Conservation (phyloP, 1,139 yeast species). For the Pichia sp. region DNA sequence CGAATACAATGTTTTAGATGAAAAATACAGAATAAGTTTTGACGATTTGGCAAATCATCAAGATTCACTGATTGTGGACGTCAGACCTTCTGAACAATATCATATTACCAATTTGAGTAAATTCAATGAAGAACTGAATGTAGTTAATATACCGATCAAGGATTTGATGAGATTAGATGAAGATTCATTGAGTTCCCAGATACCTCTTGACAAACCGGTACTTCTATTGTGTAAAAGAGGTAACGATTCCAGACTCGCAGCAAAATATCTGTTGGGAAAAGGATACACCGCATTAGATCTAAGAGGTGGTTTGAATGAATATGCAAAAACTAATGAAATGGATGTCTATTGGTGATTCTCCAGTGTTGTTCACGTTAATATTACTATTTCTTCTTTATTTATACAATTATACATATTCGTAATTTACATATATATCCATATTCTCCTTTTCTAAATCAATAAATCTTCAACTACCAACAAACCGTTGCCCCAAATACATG, state of each 20-base stretch:
- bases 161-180: slow-evolving; percentile 31
- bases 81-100: slow-evolving; percentile 73
- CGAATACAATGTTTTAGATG: slow-evolving; percentile 36
- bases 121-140: slow-evolving; percentile 36
- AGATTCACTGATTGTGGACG: slow-evolving; percentile 44
- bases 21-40: slow-evolving; percentile 43
- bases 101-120: slow-evolving; percentile 36
- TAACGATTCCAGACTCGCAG: slow-evolving; percentile 82
- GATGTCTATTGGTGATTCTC: slow-evolving; percentile 50
- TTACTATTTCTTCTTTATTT: no score
- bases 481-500: slow-evolving; percentile 61
- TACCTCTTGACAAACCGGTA: slow-evolving; percentile 15
- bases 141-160: slow-evolving; percentile 59
- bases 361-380: no score
- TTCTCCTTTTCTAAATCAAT: slow-evolving; percentile 1
- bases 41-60: slow-evolving; percentile 27
- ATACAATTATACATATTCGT: background rate
- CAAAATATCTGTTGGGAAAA: slow-evolving; percentile 42
- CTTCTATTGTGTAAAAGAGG: slow-evolving; percentile 76
- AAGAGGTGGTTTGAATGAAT: slow-evolving; percentile 66
- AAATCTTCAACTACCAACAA: slow-evolving; percentile 55
- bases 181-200: slow-evolving; percentile 15
- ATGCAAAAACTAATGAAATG: slow-evolving; percentile 51
- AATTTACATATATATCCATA: background rate
- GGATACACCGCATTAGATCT: slow-evolving; percentile 58